Evolutionary conservation across 306 rosid species (phyloP).

Genomic region (Trifolium subterraneum): DNA sequence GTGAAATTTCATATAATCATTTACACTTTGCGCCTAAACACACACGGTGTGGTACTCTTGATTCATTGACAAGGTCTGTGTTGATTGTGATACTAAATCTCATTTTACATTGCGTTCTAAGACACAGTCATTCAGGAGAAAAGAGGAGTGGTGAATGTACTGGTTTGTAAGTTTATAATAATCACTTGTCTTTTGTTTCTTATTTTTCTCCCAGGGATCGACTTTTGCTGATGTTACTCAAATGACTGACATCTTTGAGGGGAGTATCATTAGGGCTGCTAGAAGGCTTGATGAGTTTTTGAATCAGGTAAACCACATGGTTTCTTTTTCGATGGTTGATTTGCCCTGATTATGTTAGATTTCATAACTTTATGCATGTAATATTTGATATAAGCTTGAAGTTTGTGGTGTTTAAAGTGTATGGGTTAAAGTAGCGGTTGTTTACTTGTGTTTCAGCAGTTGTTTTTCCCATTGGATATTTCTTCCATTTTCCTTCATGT

Average conservation of each 20-base stretch:
- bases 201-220: slow-evolving; percentile 65
- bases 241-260: slow-evolving; percentile 98
- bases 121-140: slow-evolving; percentile 7
- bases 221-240: slow-evolving; percentile 87
- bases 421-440: background rate
- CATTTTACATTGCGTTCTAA: slow-evolving; percentile 1
- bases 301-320: slow-evolving; percentile 67
- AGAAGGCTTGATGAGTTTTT: slow-evolving; percentile 98
- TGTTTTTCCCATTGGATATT: slow-evolving; percentile 22
- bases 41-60: background rate
- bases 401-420: slow-evolving; percentile 24
- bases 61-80: background rate
- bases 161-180: slow-evolving; percentile 32
- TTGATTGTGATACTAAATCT: background rate
- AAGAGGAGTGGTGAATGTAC: background rate
- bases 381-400: slow-evolving; percentile 25
- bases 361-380: slow-evolving; percentile 12
- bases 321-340: background rate
- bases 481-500: background rate
- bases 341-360: slow-evolving; percentile 3
- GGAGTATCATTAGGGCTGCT: slow-evolving; percentile 93
- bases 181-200: slow-evolving; percentile 25
- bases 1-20: background rate
- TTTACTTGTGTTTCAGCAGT: slow-evolving; percentile 6
- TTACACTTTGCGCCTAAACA: background rate